Conservation (phyloP, 2,329 filamentous ascomycete species). For the Fusarium ambrosium region DNA sequence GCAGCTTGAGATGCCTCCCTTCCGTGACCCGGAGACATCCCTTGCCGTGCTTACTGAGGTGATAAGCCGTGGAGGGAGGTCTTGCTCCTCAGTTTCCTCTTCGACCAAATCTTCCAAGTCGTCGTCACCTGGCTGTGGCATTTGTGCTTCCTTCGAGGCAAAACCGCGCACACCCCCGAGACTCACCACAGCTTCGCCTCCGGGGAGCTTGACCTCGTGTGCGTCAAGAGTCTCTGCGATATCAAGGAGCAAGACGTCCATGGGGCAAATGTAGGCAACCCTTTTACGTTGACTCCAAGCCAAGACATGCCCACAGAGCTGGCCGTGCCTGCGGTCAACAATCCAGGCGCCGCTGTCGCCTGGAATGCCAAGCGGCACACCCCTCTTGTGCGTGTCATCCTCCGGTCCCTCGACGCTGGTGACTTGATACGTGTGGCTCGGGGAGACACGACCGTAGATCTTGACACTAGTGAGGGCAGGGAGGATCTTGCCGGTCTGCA, state of each 20-base stretch:
- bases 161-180: constrained; percentile 36
- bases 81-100: constrained; percentile 38
- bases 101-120: constrained; percentile 48
- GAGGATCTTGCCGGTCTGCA: constrained; percentile 83
- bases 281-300: constrained; percentile 86
- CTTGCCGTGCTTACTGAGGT: constrained; percentile 16
- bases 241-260: constrained; percentile 90
- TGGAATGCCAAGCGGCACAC: constrained; percentile 73
- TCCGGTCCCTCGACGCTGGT: constrained; percentile 54
- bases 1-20: constrained; percentile 30
- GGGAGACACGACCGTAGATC: constrained; percentile 85
- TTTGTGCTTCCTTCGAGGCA: constrained; percentile 21
- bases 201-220: constrained; percentile 77
- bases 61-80: constrained; percentile 30
- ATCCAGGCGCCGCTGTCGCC: constrained; percentile 97
- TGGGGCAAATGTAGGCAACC: constrained; percentile 93
- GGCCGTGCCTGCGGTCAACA: constrained; percentile 81
- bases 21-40: constrained; percentile 11
- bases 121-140: constrained; percentile 39
- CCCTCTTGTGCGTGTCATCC: constrained; percentile 34
- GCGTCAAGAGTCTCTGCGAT: constrained; percentile 85
- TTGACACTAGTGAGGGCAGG: constrained; percentile 86
- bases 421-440: constrained; percentile 78
- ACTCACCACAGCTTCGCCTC: constrained; percentile 61
- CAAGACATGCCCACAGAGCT: constrained; percentile 89